A percentile compares a stretch with the other conserved stretches of the same genome.
Evolutionary conservation across 2,329 filamentous ascomycete genomes (phyloP).

Genomic region (Colletotrichum sp.): DNA sequence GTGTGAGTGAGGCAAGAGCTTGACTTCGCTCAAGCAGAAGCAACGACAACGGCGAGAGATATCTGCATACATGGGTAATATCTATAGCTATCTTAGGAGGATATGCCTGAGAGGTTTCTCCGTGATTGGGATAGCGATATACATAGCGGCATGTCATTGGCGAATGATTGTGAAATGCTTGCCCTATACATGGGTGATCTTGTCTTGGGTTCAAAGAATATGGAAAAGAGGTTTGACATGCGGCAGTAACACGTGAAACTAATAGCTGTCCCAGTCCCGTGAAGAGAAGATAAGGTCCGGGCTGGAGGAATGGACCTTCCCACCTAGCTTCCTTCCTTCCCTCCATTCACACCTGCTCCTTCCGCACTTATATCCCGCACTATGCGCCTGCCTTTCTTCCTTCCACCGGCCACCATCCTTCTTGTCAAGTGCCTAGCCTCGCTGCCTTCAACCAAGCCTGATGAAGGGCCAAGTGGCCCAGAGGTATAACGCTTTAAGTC

Average conservation of each 20-base stretch:
- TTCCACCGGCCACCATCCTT: neutral
- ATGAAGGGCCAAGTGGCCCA: neutral
- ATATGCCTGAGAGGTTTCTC: neutral
- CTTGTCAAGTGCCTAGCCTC: fast-evolving
- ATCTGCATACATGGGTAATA: neutral
- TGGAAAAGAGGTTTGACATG: neutral
- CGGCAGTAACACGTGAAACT: neutral
- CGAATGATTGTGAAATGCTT: neutral
- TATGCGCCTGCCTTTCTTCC: neutral
- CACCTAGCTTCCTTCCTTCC: neutral
- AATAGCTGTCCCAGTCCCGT: neutral
- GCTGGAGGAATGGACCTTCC: neutral
- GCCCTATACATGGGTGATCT: neutral
- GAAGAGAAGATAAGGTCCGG: neutral
- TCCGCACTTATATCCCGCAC: neutral
- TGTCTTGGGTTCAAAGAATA: fast-evolving
- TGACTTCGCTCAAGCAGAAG: neutral
- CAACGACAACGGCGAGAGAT: neutral
- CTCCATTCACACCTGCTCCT: neutral
- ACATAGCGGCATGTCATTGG: no score
- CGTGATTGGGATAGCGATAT: fast-evolving
- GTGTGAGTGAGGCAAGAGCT: neutral
- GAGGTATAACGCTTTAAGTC: neutral
- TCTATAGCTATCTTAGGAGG: fast-evolving
- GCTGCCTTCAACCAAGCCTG: neutral